These are phyloP conservation scores for Hypsizygus marmoreus DNA, from an alignment of 768 basidiomycete genomes.

Conservation along the genomic window DNA sequence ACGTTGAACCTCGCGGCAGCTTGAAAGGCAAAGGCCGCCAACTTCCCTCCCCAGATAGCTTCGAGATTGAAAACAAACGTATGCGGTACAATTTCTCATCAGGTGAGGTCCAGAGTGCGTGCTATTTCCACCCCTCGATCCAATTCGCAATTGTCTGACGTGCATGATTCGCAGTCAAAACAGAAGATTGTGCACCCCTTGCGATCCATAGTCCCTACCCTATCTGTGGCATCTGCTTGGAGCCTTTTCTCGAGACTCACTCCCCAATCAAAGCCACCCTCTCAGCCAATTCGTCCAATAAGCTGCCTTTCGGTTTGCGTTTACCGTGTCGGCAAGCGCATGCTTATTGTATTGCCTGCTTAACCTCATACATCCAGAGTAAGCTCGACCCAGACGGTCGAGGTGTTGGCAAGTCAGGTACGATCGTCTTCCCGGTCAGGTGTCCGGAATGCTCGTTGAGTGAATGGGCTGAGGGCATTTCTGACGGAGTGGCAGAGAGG, in stretches of 20 bases:
- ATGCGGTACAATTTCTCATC: too few species aligned
- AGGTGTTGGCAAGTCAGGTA: slow-evolving; percentile 24
- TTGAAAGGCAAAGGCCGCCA: slow-evolving; percentile 11
- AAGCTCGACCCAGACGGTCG: slow-evolving; percentile 36
- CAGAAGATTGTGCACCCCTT: slow-evolving; percentile 1
- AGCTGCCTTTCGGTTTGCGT: slow-evolving; percentile 33
- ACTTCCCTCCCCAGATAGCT: slow-evolving; percentile 1
- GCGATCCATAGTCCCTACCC: slow-evolving; percentile 18
- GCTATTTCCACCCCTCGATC: too few species aligned
- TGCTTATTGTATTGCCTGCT: slow-evolving; percentile 36
- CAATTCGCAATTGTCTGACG: too few species aligned
- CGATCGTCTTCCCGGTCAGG: slow-evolving; percentile 36
- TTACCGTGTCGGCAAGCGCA: slow-evolving; percentile 37
- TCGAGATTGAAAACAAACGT: slow-evolving; percentile 11
- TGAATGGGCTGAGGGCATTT: slow-evolving; percentile 35
- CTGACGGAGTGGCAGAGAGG: slow-evolving; percentile 33
- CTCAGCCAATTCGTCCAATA: slow-evolving; percentile 34
- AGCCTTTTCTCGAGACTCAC: slow-evolving; percentile 34
- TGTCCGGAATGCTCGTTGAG: slow-evolving; percentile 37
- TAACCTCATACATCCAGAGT: slow-evolving; percentile 33
- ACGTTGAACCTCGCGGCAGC: neutral
- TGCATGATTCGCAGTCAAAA: neutral
- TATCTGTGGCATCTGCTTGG: slow-evolving; percentile 40
- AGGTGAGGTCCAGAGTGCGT: too few species aligned
- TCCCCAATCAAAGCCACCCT: slow-evolving; percentile 33